Evolutionary conservation across 179 eudicot species (phyloP).

Genomic region (Silene coronaria): DNA sequence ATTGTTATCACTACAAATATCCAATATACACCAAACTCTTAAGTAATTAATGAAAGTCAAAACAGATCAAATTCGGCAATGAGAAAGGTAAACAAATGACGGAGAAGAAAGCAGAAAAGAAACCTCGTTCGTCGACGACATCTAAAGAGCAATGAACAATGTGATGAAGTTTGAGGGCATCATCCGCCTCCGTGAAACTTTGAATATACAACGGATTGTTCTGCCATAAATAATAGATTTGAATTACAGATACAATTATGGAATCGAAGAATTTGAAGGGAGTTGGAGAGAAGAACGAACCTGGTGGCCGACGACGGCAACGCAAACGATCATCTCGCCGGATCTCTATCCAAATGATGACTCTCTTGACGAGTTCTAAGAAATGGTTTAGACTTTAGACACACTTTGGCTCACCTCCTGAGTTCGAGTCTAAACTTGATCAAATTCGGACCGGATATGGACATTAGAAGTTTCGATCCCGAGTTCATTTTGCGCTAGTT

Average conservation of each 20-base stretch:
- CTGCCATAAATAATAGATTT: conserved; percentile 27
- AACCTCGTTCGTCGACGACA: conserved; percentile 94
- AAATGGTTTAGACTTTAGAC: too few relatives aligned
- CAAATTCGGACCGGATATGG: too few relatives aligned
- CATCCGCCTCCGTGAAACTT: conserved; percentile 91
- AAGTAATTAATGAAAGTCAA: too few relatives aligned
- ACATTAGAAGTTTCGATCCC: too few relatives aligned
- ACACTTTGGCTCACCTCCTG: too few relatives aligned
- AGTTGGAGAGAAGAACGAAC: conserved; percentile 25
- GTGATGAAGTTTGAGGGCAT: conserved; percentile 96
- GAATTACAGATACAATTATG: not conserved
- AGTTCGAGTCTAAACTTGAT: too few relatives aligned
- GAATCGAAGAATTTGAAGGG: too few relatives aligned
- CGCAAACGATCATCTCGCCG: conserved; percentile 50
- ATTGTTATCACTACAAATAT: not conserved
- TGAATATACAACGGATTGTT: conserved; percentile 93
- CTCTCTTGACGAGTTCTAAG: too few relatives aligned
- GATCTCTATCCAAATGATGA: not conserved
- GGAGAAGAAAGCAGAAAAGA: not conserved
- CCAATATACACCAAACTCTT: not conserved
- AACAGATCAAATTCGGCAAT: not conserved
- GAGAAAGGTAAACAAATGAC: not conserved
- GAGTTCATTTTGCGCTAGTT: too few relatives aligned
- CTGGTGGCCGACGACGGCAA: conserved; percentile 96
- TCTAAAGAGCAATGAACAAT: conserved; percentile 95